Evolutionary conservation across 768 basidiomycete genomes (phyloP), one percentile per base, ranked within the genome.

Genomic region (Pholiota microspora): DNA sequence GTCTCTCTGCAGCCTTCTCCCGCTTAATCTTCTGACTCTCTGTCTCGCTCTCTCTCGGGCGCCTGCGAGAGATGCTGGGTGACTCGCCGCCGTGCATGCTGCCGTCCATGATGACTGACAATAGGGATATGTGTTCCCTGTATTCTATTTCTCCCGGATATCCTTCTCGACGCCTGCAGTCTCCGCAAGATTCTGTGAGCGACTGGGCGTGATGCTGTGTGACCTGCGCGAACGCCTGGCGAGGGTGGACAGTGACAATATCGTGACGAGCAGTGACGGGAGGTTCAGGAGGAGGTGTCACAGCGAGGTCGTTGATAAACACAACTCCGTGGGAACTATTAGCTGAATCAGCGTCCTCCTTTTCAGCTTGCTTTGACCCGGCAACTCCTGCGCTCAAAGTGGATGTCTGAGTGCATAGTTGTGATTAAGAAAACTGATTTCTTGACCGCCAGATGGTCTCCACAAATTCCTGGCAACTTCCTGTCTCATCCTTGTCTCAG

Each of bases 1-100:
- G 91, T 56, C 91, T 77, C 68, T 92, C 91, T 36, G 92, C 88
- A 1, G 91, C 91, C 69, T 92, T 92, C 77, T 90, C 88, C 61
- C 91, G 82, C 68, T 92, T 92, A 62, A 82, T 76, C 60, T 82
- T 77, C 71, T 89, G 87, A 53, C 79, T 79, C 25, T 83, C 80
- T 9, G 87, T 86, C 74, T 90, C 89, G 76, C 86, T 82, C 67
- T 89, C 77, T 60, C 88, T 78, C 36, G 82, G 72, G 23, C 86
- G 78, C 69, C 85, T 88, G 47, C 77, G 71, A 28, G 73, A 70
- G 8, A 67, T 62, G 51, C 61, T 64, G 50, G 65, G 46, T 4
- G 67, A 56, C 1, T 63, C 58, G 28, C 61, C 58, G 49, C 61
- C 58, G 49, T 69, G 65, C 54, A 71, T 62, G 59, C 58, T 61